Base-by-base conservation (phyloP, 495 filamentous ascomycete species). In the Hypoxylon rickii region DNA sequence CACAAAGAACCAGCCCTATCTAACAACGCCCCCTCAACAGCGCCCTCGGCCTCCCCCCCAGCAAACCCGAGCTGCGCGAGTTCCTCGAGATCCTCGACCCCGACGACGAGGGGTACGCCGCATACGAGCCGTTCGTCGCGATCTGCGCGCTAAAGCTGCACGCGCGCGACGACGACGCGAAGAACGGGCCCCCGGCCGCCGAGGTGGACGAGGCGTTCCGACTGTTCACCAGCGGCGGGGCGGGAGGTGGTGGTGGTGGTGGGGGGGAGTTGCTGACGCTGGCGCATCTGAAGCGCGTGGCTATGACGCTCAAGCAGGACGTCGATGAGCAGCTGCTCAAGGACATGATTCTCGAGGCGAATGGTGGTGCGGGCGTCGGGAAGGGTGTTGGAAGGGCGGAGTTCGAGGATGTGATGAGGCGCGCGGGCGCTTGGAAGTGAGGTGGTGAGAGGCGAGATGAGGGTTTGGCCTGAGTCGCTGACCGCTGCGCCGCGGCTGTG, bases 311-410 rank as follows among this genome's bases (percentile, higher is more conserved):
- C 64, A 86, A 89, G 69, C 90, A 96, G 62, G 81, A 88, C 55
- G 85, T 96, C 22, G 79, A 79, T 13, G 94, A 97, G 61, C 82
- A 89, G 16, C 62, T 96, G 67, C 72, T 98, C 60, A 81, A 78
- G 71, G 90, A 96, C 77, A 98, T 98, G 94, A 85, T 98, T 37
- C 67, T 88, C 32, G 94, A 97, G 77, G 94, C 90, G 56, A 96
- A 92, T 70, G 91, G 88, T 0, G 90, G 89, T 2, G 83, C 75
- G 4, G 87, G 87, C 10, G 77, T 92, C 7, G 79, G 78, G 21
- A 79, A 72, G 49, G 92, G 90, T 7, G 94, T 96, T 20, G 80
- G 76, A 38, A 71, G 85, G 63, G 86, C 85, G 40, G 89, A 95
- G 67, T 96, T 97, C 70, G 87, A 90, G 72, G 82, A 78, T 41